These are phyloP conservation scores for Arthrobotrys musiformis DNA, from an alignment of 2,329 filamentous ascomycete species.

Conservation along the genomic window DNA sequence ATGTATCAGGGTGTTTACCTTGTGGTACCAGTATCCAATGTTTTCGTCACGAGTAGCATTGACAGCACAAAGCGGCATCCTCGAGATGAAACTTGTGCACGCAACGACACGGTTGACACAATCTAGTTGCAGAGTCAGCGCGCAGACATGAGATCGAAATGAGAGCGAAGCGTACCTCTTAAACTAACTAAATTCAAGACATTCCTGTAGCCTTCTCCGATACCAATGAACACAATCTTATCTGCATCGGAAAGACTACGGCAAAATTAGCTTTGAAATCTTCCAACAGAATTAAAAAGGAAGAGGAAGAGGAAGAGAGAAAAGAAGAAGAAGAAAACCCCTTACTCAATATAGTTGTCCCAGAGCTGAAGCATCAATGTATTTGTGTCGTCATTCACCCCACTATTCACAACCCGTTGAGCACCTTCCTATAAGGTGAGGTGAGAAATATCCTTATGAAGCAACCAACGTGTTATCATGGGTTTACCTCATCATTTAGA, in stretches of 20 bases:
- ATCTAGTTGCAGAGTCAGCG: conserved; percentile 4
- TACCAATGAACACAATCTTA: conserved; percentile 84
- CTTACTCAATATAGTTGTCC: conserved; percentile 92
- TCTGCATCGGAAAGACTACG: conserved; percentile 71
- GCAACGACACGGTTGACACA: conserved; percentile 36
- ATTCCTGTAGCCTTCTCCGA: conserved; percentile 87
- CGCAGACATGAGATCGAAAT: neutral
- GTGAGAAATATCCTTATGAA: conserved; percentile 14
- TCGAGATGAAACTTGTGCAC: conserved; percentile 39
- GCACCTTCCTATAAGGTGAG: conserved; percentile 63
- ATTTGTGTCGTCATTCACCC: conserved; percentile 28
- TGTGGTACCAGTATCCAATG: conserved; percentile 45
- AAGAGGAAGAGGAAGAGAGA: too few species aligned
- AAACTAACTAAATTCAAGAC: conserved; percentile 83
- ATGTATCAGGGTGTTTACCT: conserved; percentile 4
- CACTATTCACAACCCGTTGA: conserved; percentile 59
- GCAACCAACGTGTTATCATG: conserved; percentile 64
- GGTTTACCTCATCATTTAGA: conserved; percentile 66
- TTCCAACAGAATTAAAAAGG: too few species aligned
- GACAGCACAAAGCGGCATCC: conserved; percentile 42
- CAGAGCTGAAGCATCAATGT: conserved; percentile 76
- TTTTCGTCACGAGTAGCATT: conserved; percentile 51
- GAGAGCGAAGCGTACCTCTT: conserved; percentile 69
- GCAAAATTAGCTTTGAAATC: conserved; percentile 28
- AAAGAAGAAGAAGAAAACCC: too few species aligned